Base-by-base conservation (phyloP, 768 basidiomycete genomes). In the Gautieria morchelliformis region DNA sequence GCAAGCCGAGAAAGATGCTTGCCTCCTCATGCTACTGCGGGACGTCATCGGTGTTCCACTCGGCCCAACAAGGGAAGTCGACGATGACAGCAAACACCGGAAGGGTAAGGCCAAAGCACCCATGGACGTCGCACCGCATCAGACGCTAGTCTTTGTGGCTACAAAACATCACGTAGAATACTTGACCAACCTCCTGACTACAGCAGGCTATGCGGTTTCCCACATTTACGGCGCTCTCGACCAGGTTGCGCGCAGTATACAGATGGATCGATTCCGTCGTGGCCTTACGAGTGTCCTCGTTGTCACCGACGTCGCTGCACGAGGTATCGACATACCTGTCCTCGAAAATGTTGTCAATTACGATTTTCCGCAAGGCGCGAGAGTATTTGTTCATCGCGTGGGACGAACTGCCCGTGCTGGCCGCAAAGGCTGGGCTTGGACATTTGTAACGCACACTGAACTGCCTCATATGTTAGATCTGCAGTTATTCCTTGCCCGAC, bases 161-260 rank as follows among this genome's bases (percentile, higher is more conserved):
- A 99, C 96, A 19, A 98, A 99, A 69, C 96, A 99, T 66, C 96
- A 99, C 63, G 93, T 99, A 65, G 96, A 98, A 70, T 99, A 96
- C 68, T 78, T 98, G 46, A 78, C 82, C 2, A 80, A 79, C 44
- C 75, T 99, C 5, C 78, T 99, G 54, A 77, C 76, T 4, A 78
- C 86, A 12, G 85, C 87, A 9, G 91, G 92, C 11, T 99, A 95
- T 67, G 75, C 89, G 2, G 85, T 91, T 17, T 95, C 95, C 12
- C 87, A 93, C 61, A 94, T 98, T 51, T 98, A 98, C 65, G 95
- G 96, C 24, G 85, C 96, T 7, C 81, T 99, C 39, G 94, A 96
- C 65, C 96, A 99, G 69, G 73, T 80, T 3, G 93, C 94, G 1
- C 87, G 96, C 56, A 83, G 84, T 30, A 81, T 79, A 60, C 93